A percentile compares a stretch with the other conserved stretches of the same genome.
phyloP scores from a whole-genome alignment of 345 rosid species.

The Arabidopsis thaliana region TAIR10.1 NC_003074.8:22780001-22780500 shows the following conservation, averaged over 20 bases:
- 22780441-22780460: slow-evolving; percentile 91
- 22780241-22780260: slow-evolving; percentile 94
- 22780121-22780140: slow-evolving; percentile 96
- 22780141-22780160: slow-evolving; percentile 70
- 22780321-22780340: slow-evolving; percentile 5
- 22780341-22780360: slow-evolving; percentile 8
- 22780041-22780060: slow-evolving; percentile 90
- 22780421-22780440: slow-evolving; percentile 93
- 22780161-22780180: background rate
- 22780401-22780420: slow-evolving; percentile 82
- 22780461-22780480: slow-evolving; percentile 78
- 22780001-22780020: slow-evolving; percentile 74
- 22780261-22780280: slow-evolving; percentile 87
- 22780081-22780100: slow-evolving; percentile 83
- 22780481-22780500: slow-evolving; percentile 81
- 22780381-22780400: slow-evolving; percentile 64
- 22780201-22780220: slow-evolving; percentile 50
- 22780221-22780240: slow-evolving; percentile 9
- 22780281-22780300: slow-evolving; percentile 94
- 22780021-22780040: slow-evolving; percentile 94
- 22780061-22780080: slow-evolving; percentile 79
- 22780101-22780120: slow-evolving; percentile 92
- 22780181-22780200: background rate
- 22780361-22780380: background rate
- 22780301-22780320: slow-evolving; percentile 41